Evolutionary conservation across 768 basidiomycete genomes (phyloP).

Genomic region (Russula ochroleuca): DNA sequence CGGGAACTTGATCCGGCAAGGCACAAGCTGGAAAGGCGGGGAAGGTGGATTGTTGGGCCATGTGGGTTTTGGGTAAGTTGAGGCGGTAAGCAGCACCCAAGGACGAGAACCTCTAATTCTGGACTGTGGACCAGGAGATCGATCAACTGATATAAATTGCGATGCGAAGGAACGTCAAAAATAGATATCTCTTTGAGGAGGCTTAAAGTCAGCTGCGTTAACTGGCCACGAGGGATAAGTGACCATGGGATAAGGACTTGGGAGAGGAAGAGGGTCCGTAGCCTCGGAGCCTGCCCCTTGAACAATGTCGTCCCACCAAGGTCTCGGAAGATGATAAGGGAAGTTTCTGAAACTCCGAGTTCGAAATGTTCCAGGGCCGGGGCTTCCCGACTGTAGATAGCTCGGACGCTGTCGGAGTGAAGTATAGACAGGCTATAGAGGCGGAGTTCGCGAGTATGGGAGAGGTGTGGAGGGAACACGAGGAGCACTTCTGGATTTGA

Average conservation of each 20-base stretch:
- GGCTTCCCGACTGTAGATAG: not conserved
- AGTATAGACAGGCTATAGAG: not conserved
- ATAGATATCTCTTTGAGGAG: not conserved
- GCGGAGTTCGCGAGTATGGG: conserved; percentile 11
- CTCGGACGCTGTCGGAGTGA: not conserved
- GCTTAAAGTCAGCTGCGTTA: conserved; percentile 3
- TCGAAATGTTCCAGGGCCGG: conserved; percentile 14
- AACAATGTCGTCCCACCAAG: not conserved
- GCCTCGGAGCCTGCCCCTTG: not conserved
- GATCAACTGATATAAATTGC: not conserved
- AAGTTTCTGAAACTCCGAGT: not conserved
- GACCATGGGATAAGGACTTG: conserved; percentile 5
- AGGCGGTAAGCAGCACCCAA: conserved; percentile 3
- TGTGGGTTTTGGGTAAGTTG: not conserved
- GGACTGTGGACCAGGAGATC: conserved; percentile 6
- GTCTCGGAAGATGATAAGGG: not conserved
- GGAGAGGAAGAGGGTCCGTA: not conserved
- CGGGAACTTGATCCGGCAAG: conserved; percentile 1
- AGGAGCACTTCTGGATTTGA: not conserved
- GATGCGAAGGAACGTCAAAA: not conserved
- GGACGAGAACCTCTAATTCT: conserved; percentile 6
- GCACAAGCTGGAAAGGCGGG: conserved; percentile 2
- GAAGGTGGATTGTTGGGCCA: conserved; percentile 4
- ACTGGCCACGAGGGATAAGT: conserved; percentile 2
- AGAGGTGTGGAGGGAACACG: not conserved